Evolutionary conservation across 495 filamentous ascomycete species (phyloP).

Genomic region (Daldinia vernicosa): DNA sequence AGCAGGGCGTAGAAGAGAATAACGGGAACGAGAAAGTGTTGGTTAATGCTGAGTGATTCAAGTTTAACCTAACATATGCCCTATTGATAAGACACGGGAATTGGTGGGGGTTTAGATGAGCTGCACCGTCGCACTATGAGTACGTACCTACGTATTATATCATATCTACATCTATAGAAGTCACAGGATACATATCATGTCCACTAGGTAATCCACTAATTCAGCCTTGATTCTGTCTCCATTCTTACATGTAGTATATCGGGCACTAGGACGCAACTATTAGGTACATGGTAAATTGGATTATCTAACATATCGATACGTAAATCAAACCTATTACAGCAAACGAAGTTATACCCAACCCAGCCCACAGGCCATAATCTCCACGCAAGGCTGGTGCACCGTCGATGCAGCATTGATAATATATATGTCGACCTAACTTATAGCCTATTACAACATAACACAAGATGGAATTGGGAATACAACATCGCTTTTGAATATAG

Average conservation of each 20-base stretch:
- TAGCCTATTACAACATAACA: background rate
- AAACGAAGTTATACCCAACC: background rate
- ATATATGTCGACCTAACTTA: background rate
- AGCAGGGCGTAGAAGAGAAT: background rate
- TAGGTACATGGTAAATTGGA: no score
- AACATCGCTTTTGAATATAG: background rate
- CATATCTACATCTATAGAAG: background rate
- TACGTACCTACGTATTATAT: background rate
- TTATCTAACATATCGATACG: background rate
- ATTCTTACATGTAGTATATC: background rate
- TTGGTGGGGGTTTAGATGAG: background rate
- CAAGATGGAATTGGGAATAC: background rate
- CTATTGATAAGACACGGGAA: constrained; percentile 1
- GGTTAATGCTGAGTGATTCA: background rate
- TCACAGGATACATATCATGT: background rate
- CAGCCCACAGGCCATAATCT: background rate
- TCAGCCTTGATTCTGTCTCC: background rate
- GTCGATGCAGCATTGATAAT: background rate
- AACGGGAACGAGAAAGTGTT: background rate
- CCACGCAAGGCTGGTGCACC: background rate
- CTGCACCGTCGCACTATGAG: background rate
- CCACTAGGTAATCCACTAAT: background rate
- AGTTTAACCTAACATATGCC: background rate
- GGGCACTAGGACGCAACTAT: no score
- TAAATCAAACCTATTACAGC: background rate